Conservation (phyloP, 2,329 filamentous ascomycete genomes). For the Cercospora sojina region DNA sequence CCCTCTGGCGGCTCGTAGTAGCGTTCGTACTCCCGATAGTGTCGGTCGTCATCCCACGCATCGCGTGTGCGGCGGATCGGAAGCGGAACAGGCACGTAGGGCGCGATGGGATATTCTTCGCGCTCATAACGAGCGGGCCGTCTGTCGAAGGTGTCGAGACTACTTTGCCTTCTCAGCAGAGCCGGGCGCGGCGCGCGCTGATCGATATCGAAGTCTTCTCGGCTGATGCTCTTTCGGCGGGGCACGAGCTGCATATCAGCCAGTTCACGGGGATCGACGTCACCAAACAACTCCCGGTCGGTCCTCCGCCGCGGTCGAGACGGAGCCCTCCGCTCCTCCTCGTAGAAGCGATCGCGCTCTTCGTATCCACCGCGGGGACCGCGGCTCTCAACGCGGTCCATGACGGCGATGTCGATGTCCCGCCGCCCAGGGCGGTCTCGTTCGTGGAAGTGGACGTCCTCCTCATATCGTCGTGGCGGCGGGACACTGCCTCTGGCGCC, state of each 20-base stretch:
- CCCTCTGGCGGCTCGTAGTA: conserved; percentile 42
- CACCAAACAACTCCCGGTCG: conserved; percentile 48
- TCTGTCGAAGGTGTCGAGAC: conserved; percentile 85
- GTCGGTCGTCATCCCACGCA: conserved; percentile 62
- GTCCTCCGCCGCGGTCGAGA: conserved; percentile 38
- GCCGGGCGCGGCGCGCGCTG: conserved; percentile 58
- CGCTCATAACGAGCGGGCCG: conserved; percentile 60
- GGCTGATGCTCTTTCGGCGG: conserved; percentile 51
- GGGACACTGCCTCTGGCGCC: conserved; percentile 34
- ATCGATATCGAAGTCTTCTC: conserved; percentile 56
- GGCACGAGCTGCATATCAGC: conserved; percentile 56
- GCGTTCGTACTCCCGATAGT: conserved; percentile 35
- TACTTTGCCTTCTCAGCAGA: conserved; percentile 78
- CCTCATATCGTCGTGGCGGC: conserved; percentile 38
- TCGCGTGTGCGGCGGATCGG: conserved; percentile 60
- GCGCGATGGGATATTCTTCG: conserved; percentile 63
- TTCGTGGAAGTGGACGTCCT: conserved; percentile 45
- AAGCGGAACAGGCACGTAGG: conserved; percentile 67
- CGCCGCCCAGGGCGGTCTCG: conserved; percentile 42
- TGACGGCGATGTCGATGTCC: conserved; percentile 46
- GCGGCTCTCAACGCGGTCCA: conserved; percentile 41
- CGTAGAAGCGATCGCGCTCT: conserved; percentile 53
- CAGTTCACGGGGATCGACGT: conserved; percentile 48
- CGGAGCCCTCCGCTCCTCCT: conserved; percentile 51
- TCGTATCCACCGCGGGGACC: conserved; percentile 45